Evolutionary conservation across 352 stramenopile genomes (phyloP), one percentile per base, ranked within the genome.

Genomic region (Phytophthora niederhauseri): DNA sequence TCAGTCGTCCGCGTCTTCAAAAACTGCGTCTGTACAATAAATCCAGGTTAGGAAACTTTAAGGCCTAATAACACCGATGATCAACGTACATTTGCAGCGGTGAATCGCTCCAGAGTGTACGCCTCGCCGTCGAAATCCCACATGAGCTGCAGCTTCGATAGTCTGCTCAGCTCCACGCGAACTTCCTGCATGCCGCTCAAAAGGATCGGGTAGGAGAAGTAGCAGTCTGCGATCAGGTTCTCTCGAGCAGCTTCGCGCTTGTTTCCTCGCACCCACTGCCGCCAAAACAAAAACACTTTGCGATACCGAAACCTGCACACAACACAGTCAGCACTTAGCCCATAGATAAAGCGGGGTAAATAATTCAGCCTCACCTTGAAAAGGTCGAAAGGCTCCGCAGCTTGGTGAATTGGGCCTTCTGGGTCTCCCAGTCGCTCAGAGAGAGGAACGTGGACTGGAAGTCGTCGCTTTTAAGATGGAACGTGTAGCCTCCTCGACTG

Each of bases 251-350:
- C 53, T 17, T 88, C 77, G 4, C 82, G 71, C 56, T 84, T 90
- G 7, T 49, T 64, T 14, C 28, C 24, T 8, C 77, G 76, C 41
- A 89, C 74, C 75, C 78, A 89, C 43, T 79, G 78, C 43, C 82
- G 87, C 84, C 84, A 92, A 6, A 56, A 56, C 0, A 86, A 12
- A 31, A 91, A 92, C 4, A 81, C 80, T 60, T 92, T 91, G 1
- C 82, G 80, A 48, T 90, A 92, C 1, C 84, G 80, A 55, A 92
- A 92, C 1, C 84, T 92, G 51, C 31, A 46, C 30, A 60, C 57
- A 36, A 51, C 0, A 11, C 12, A 55, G 46, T 53, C 12, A 28
- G 20, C 4, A 45, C 36, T 50, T 22, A 52, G 24, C 24, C 24
- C 24, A 26, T 2, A 26, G 24, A 26, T 26, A 26, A 26, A 26